Evolutionary conservation across 2,329 filamentous ascomycete species (phyloP).

Genomic region (Emmonsiellopsis sp.): DNA sequence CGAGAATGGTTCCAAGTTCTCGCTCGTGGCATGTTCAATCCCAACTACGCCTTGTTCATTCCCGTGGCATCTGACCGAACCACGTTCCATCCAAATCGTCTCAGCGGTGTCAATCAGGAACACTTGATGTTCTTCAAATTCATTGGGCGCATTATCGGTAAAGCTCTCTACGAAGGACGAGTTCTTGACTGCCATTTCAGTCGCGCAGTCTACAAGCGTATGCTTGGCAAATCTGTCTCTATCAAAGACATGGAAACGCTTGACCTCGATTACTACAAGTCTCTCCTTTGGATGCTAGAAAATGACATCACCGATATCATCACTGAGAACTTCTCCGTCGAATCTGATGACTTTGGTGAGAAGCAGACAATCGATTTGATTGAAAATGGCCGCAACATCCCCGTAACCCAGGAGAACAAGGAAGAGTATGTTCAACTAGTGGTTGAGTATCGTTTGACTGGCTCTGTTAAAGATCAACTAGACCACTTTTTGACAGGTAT

Average conservation of each 20-base stretch:
- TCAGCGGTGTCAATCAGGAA: conserved; percentile 89
- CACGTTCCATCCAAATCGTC: conserved; percentile 95
- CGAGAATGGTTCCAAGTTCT: conserved; percentile 99
- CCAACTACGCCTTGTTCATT: conserved; percentile 92
- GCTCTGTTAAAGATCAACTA: conserved; percentile 89
- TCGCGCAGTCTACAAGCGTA: conserved; percentile 95
- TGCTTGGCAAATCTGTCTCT: conserved; percentile 86
- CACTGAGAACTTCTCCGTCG: conserved; percentile 89
- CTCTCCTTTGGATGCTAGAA: conserved; percentile 93
- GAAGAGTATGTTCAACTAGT: conserved; percentile 92
- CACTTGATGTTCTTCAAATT: conserved; percentile 99
- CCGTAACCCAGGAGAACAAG: conserved; percentile 97
- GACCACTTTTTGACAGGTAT: conserved; percentile 80
- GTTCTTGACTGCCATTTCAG: conserved; percentile 98
- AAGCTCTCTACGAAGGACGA: conserved; percentile 91
- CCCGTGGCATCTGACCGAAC: conserved; percentile 95
- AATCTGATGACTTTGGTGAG: conserved; percentile 89
- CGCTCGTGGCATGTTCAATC: conserved; percentile 96
- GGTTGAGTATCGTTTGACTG: conserved; percentile 85
- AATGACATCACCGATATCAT: conserved; percentile 98
- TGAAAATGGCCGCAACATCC: conserved; percentile 78
- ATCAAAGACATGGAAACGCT: conserved; percentile 99
- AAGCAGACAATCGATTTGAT: conserved; percentile 80
- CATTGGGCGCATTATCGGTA: conserved; percentile 95
- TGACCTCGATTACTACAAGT: conserved; percentile 98